Base-by-base conservation (phyloP, 129 eudicot genomes). In the Calendula officinalis region DNA sequence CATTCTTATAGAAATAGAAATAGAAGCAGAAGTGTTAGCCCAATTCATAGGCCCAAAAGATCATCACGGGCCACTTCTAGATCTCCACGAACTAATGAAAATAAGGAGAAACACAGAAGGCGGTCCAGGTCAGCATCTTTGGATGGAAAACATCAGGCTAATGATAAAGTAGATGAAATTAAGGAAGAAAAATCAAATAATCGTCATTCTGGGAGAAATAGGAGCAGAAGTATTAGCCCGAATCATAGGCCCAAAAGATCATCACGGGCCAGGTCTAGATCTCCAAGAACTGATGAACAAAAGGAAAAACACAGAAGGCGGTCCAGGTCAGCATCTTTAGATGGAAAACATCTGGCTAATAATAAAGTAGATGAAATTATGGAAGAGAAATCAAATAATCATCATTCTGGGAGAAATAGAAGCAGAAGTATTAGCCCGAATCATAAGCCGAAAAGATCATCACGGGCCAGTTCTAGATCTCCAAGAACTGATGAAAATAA, bases 151-250 rank as follows among this genome's bases (percentile, higher is more conserved):
- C 75, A 72, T 72, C 81, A 63, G 10, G 79, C 91, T 38, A 46
- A 71, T 40, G 84, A 81, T 64, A 85, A 76, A 69, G 12, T 52
- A 32, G 84, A 76, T 4, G 80, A 66, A 10, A 55, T 35, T 36
- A 76, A 67, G 57, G 86, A 73, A 38, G 94, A 79, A 57, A 88
- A 69, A 56, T 46, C 89, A 11, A 70, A 56, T 40, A 89, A 81
- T 63, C 80, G 85, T 8, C 81, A 68, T 62, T 76, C 91, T 44
- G 81, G n/a, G n/a, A n/a, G n/a, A n/a, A n/a, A 88, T 45, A 86
- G 85, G 75, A 88, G 96, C 80, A 62, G 99, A 79, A 94, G 97
- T 65, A 41, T 60, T 41, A 88, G 91, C 58, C 99, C 98, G 16
- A 66, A 75, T 62, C 90, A 57, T 39, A 81, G 78, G 72, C 12